These are phyloP conservation scores for Septoria petroselini DNA, from an alignment of 2,329 filamentous ascomycete species.

Conservation along the genomic window DNA sequence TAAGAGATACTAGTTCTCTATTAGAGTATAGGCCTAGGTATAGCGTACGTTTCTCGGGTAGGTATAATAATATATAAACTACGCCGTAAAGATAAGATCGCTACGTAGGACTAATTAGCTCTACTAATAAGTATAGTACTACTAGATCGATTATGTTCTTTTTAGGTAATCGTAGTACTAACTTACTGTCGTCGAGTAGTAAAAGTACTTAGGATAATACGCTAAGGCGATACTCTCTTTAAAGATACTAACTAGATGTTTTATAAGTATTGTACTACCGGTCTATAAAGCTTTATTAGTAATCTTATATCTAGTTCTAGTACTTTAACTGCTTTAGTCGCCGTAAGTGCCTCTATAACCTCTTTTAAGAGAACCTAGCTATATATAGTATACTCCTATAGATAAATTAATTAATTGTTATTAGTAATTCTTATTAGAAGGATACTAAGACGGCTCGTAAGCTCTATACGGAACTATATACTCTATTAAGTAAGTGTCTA, in stretches of 20 bases:
- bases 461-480: too few relatives aligned
- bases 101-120: too few relatives aligned
- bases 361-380: too few relatives aligned
- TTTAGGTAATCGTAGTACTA: neutral
- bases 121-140: neutral
- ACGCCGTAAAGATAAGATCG: too few relatives aligned
- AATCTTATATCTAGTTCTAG: conserved; percentile 4
- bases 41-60: too few relatives aligned
- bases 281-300: conserved; percentile 3
- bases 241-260: neutral
- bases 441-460: too few relatives aligned
- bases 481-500: too few relatives aligned
- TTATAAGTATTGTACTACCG: neutral
- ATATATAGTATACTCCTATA: too few relatives aligned
- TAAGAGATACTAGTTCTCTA: neutral
- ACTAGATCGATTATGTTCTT: neutral
- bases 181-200: neutral
- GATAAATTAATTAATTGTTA: too few relatives aligned
- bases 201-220: neutral
- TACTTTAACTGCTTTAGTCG: conserved; percentile 2
- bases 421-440: too few relatives aligned
- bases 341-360: neutral
- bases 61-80: too few relatives aligned
- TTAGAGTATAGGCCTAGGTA: too few relatives aligned
- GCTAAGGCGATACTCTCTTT: neutral